Percentiles rank a stretch among this genome's conserved stretches.
These are phyloP conservation scores for Acer yangbiense DNA, from an alignment of 345 rosid species.

Conservation along the genomic window DNA sequence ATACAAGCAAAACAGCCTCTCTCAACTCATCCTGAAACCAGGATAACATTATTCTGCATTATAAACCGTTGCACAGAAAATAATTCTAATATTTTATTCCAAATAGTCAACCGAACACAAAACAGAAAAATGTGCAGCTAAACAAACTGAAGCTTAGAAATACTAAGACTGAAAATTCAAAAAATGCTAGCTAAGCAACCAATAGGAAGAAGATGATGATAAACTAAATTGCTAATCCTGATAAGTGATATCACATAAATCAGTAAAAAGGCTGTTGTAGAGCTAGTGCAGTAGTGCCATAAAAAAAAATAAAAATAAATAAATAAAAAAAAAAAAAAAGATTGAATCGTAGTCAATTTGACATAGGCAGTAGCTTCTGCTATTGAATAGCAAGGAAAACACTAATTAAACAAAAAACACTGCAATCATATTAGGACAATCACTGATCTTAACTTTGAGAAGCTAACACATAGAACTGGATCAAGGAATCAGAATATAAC, in stretches of 20 bases:
- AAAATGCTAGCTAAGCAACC: not conserved
- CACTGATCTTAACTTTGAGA: not conserved
- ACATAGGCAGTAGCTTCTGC: not conserved
- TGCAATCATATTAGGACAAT: not conserved
- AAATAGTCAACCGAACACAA: not conserved
- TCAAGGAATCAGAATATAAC: not conserved
- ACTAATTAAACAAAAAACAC: not conserved
- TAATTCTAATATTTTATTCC: not conserved
- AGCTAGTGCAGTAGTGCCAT: not conserved
- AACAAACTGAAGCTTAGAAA: not conserved
- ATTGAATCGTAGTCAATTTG: not conserved
- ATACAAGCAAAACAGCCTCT: slow-evolving; percentile 86
- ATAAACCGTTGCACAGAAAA: not conserved
- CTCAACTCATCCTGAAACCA: slow-evolving; percentile 72
- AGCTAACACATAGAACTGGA: not conserved
- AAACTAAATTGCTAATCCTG: not conserved
- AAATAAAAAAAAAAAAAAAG: not conserved
- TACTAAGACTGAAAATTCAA: not conserved
- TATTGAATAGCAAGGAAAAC: not conserved
- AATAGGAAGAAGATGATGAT: not conserved
- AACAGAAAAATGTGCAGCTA: not conserved
- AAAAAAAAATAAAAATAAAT: too few species aligned
- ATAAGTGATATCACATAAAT: not conserved
- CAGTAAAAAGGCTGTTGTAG: not conserved
- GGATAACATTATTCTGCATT: not conserved